Evolutionary conservation across 2,329 filamentous ascomycete species (phyloP).

Genomic region (Xylaria sp.): DNA sequence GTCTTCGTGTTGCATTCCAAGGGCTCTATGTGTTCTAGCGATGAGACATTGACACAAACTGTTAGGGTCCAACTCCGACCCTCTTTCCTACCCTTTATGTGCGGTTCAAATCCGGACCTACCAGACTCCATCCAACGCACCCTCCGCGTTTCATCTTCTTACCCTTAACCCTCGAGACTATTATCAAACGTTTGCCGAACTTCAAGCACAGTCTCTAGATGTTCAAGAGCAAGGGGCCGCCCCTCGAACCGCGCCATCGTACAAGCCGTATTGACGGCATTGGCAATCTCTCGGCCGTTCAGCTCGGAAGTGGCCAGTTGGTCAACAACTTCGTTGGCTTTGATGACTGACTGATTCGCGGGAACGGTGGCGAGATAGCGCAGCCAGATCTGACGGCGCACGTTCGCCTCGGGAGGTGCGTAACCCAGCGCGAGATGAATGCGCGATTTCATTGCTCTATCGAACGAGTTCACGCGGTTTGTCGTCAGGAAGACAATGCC

Average conservation of each 20-base stretch:
- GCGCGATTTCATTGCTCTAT: constrained; percentile 56
- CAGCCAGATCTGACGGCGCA: constrained; percentile 43
- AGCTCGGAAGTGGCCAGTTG: constrained; percentile 32
- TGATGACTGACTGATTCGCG: constrained; percentile 26
- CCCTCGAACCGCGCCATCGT: constrained; percentile 44
- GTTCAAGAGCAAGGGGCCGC: constrained; percentile 37
- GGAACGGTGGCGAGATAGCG: constrained; percentile 38
- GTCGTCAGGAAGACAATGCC: constrained; percentile 58
- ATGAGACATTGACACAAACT: neutral
- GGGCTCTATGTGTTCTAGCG: neutral
- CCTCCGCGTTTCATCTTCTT: neutral
- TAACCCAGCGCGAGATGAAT: constrained; percentile 54
- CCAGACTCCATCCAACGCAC: neutral
- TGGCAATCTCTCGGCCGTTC: constrained; percentile 46
- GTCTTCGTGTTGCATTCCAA: neutral
- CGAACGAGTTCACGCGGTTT: constrained; percentile 52
- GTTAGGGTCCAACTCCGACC: neutral
- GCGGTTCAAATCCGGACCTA: neutral
- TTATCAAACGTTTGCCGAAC: constrained; percentile 41
- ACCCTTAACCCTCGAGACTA: constrained; percentile 27
- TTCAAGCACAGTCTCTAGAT: constrained; percentile 46
- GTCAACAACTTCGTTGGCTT: constrained; percentile 31
- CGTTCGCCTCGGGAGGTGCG: constrained; percentile 34
- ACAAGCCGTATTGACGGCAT: constrained; percentile 42
- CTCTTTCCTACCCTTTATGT: too few relatives aligned